These are phyloP conservation scores for Ilex aquifolium DNA, from an alignment of 257 asterid species.

Conservation along the genomic window DNA sequence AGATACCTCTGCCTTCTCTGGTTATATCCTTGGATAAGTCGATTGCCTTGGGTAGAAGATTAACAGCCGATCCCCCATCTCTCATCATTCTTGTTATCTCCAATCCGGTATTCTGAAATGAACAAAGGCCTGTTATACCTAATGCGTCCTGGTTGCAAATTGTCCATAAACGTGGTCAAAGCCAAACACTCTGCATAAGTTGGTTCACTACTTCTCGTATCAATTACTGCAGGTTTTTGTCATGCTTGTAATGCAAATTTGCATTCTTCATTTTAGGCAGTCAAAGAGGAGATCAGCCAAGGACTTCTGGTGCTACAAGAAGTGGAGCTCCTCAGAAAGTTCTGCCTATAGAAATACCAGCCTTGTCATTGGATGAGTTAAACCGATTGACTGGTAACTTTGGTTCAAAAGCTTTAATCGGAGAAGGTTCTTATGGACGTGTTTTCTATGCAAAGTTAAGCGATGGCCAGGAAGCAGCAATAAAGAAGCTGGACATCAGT, in stretches of 20 bases:
- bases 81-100: too few relatives aligned
- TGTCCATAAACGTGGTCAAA: too few relatives aligned
- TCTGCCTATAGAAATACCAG: slow-evolving; percentile 75
- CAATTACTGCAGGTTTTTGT: too few relatives aligned
- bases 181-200: too few relatives aligned
- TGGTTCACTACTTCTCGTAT: too few relatives aligned
- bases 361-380: slow-evolving; percentile 48
- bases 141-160: too few relatives aligned
- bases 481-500: slow-evolving; percentile 66
- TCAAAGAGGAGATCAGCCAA: slow-evolving; percentile 69
- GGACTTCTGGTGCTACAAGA: slow-evolving; percentile 49
- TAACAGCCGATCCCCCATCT: too few relatives aligned
- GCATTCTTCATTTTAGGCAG: slow-evolving; percentile 28
- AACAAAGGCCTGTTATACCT: too few relatives aligned
- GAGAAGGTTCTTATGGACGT: slow-evolving; percentile 83
- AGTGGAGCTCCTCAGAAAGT: slow-evolving; percentile 62
- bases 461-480: slow-evolving; percentile 52
- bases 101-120: too few relatives aligned
- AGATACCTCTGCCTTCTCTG: too few relatives aligned
- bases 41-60: too few relatives aligned
- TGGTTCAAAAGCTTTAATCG: slow-evolving; percentile 52
- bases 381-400: slow-evolving; percentile 52
- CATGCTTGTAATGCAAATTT: neutral
- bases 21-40: too few relatives aligned
- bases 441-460: slow-evolving; percentile 52